Conservation (phyloP, 495 filamentous ascomycete genomes). For the Podospora appendiculata region DNA sequence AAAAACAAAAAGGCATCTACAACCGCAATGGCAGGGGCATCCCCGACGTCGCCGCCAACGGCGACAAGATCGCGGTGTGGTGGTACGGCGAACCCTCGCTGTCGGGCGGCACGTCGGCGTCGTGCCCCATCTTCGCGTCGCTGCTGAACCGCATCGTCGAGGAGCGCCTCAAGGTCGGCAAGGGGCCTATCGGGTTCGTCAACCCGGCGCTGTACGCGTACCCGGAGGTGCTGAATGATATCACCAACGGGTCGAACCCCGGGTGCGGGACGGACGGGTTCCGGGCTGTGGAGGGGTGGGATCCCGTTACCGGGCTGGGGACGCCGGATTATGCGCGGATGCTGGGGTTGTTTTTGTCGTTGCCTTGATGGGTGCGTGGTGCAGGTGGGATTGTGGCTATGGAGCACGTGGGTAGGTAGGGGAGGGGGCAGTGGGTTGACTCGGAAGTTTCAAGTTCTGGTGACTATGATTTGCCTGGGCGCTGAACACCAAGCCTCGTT, state of each 20-base stretch:
- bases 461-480: too few relatives aligned
- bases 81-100: background rate
- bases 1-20: background rate
- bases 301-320: slow-evolving; percentile 56
- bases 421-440: too few relatives aligned
- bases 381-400: too few relatives aligned
- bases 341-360: slow-evolving; percentile 3
- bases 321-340: slow-evolving; percentile 4
- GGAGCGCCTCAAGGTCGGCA: slow-evolving; percentile 45
- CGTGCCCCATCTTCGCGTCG: slow-evolving; percentile 45
- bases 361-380: background rate
- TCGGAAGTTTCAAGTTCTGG: too few relatives aligned
- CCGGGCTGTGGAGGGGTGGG: slow-evolving; percentile 44
- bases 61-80: slow-evolving; percentile 28
- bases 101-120: slow-evolving; percentile 45
- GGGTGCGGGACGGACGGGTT: slow-evolving; percentile 52
- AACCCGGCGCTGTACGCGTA: slow-evolving; percentile 52
- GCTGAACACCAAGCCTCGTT: too few relatives aligned
- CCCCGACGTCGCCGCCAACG: slow-evolving; percentile 52
- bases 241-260: slow-evolving; percentile 48
- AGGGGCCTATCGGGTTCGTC: slow-evolving; percentile 41
- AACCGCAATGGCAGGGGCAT: slow-evolving; percentile 28
- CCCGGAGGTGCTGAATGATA: slow-evolving; percentile 52
- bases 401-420: too few relatives aligned
- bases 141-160: slow-evolving; percentile 58